phyloP scores from a whole-genome alignment of 2,329 filamentous ascomycete genomes.

The Orbilia oligospora region DNA sequence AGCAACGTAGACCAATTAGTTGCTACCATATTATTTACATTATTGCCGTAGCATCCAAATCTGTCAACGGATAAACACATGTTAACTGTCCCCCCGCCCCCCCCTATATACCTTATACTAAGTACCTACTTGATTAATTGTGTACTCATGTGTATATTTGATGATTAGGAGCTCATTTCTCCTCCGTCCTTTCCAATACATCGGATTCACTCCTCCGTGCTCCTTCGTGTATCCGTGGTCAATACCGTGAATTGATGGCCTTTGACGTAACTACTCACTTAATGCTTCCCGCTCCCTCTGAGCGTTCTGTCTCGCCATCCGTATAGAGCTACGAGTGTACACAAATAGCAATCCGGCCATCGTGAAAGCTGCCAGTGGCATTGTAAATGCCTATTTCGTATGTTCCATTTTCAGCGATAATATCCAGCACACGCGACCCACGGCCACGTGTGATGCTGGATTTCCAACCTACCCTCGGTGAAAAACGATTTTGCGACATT shows the following conservation, averaged over 20 bases:
- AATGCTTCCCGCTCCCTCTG: slow-evolving; percentile 73
- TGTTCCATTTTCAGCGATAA: background rate
- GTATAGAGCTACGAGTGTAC: slow-evolving; percentile 77
- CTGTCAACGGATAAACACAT: background rate
- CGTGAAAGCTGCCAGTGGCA: slow-evolving; percentile 71
- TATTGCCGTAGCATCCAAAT: background rate
- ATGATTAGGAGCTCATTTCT: background rate
- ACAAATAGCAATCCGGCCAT: slow-evolving; percentile 72
- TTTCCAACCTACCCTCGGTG: slow-evolving; percentile 37
- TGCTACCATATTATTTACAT: background rate
- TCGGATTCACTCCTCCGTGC: background rate
- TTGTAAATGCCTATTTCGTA: slow-evolving; percentile 68
- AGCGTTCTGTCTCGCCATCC: slow-evolving; percentile 77
- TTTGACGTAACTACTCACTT: background rate
- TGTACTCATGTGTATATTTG: no score
- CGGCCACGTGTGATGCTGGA: background rate
- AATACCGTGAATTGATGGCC: background rate
- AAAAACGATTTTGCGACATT: slow-evolving; percentile 47
- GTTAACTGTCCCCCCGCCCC: background rate
- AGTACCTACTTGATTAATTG: no score
- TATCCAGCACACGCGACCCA: background rate
- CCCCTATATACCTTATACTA: no score
- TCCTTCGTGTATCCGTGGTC: background rate
- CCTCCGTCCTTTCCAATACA: background rate
- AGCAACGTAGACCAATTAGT: background rate